Evolutionary conservation across 2,329 filamentous ascomycete species (phyloP).

Genomic region (Eurotiales sp.): DNA sequence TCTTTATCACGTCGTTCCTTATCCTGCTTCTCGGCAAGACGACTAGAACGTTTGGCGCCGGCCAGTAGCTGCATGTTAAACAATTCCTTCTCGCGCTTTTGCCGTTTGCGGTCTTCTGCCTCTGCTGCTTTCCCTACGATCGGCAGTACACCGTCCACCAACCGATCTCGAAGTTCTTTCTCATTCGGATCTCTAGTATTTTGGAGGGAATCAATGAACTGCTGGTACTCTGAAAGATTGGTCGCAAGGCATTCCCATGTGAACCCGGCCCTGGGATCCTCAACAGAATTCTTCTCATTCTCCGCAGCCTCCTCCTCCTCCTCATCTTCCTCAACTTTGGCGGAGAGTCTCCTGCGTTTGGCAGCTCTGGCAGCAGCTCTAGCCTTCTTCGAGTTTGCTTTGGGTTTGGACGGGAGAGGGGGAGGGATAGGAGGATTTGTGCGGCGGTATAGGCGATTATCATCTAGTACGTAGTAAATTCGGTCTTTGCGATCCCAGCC

Average conservation of each 20-base stretch:
- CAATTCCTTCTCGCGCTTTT: slow-evolving; percentile 74
- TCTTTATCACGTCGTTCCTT: slow-evolving; percentile 71
- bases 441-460: slow-evolving; percentile 85
- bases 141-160: slow-evolving; percentile 76
- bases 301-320: slow-evolving; percentile 34
- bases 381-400: slow-evolving; percentile 63
- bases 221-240: slow-evolving; percentile 70
- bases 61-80: slow-evolving; percentile 80
- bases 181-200: slow-evolving; percentile 82
- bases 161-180: slow-evolving; percentile 66
- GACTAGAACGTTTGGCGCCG: slow-evolving; percentile 89
- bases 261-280: slow-evolving; percentile 69
- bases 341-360: slow-evolving; percentile 62
- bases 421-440: slow-evolving; percentile 68
- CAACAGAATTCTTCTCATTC: slow-evolving; percentile 38
- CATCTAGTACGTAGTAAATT: slow-evolving; percentile 85
- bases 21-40: slow-evolving; percentile 78
- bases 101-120: slow-evolving; percentile 65
- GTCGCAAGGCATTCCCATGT: slow-evolving; percentile 91
- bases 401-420: slow-evolving; percentile 55
- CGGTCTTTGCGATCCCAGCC: slow-evolving; percentile 88
- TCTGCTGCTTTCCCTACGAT: slow-evolving; percentile 74
- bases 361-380: slow-evolving; percentile 62
- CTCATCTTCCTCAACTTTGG: slow-evolving; percentile 42
- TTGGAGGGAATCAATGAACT: slow-evolving; percentile 66